Percentiles rank a stretch among this genome's conserved stretches.
Evolutionary conservation across 2,329 filamentous ascomycete genomes (phyloP).

Genomic region (Onygena corvina): DNA sequence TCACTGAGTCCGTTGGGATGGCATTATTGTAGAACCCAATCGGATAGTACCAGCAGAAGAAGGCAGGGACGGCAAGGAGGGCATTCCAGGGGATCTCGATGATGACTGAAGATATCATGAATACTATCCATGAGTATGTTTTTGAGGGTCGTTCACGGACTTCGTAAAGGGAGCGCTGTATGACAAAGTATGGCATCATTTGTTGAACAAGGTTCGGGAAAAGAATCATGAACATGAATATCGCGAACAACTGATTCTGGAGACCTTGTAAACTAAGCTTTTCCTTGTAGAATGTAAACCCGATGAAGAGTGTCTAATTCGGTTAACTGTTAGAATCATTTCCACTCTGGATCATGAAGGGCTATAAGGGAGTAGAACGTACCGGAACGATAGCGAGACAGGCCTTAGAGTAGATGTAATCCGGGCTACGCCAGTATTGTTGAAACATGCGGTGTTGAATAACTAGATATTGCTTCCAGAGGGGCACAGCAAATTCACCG

Average conservation of each 20-base stretch:
- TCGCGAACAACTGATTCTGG: slow-evolving; percentile 81
- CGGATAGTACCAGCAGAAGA: slow-evolving; percentile 56
- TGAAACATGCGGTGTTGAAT: slow-evolving; percentile 68
- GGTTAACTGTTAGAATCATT: slow-evolving; percentile 4
- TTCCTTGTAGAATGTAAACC: slow-evolving; percentile 69
- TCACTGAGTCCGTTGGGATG: slow-evolving; percentile 28
- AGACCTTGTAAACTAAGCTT: slow-evolving; percentile 65
- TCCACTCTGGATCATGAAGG: neutral
- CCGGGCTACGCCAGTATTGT: slow-evolving; percentile 83
- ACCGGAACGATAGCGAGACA: slow-evolving; percentile 51
- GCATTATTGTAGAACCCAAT: slow-evolving; percentile 39
- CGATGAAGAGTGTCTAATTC: slow-evolving; percentile 62
- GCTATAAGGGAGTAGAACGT: slow-evolving; percentile 8
- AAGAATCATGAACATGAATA: slow-evolving; percentile 75
- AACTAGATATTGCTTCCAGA: slow-evolving; percentile 53
- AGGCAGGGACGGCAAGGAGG: slow-evolving; percentile 51
- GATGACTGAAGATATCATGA: slow-evolving; percentile 58
- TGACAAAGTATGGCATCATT: slow-evolving; percentile 49
- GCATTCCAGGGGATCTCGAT: slow-evolving; percentile 60
- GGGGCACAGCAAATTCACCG: slow-evolving; percentile 69
- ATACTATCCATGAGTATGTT: slow-evolving; percentile 59
- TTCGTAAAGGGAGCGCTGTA: slow-evolving; percentile 48
- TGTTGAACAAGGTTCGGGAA: slow-evolving; percentile 50
- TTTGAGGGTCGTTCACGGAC: slow-evolving; percentile 52
- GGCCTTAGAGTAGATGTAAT: slow-evolving; percentile 77